Evolutionary conservation across 768 basidiomycete species (phyloP).

Genomic region (Trametopsis cervina): DNA sequence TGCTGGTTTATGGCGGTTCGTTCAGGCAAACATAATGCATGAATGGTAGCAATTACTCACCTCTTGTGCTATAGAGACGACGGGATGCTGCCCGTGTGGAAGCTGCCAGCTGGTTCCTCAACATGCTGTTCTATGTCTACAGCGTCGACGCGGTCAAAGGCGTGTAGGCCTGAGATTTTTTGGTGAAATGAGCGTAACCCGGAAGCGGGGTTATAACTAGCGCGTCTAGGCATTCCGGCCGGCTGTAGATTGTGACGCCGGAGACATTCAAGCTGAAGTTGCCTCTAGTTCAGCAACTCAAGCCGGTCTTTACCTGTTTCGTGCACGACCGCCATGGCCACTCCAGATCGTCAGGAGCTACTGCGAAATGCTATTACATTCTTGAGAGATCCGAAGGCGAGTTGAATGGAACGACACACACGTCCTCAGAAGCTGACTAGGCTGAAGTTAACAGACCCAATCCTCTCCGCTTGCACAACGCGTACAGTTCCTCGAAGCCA

Average conservation of each 20-base stretch:
- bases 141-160: constrained; percentile 9
- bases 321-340: constrained; percentile 29
- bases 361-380: constrained; percentile 80
- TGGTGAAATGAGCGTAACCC: constrained; percentile 5
- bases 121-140: constrained; percentile 30
- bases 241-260: not conserved
- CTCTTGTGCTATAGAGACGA: constrained; percentile 37
- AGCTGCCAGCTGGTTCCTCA: constrained; percentile 39
- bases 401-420: constrained; percentile 7
- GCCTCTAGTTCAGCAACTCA: constrained; percentile 1
- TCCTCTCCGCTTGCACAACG: constrained; percentile 76
- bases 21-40: not conserved
- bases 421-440: constrained; percentile 7
- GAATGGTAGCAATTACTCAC: constrained; percentile 23
- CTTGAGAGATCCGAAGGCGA: constrained; percentile 76
- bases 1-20: constrained; percentile 7
- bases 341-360: constrained; percentile 63
- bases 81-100: constrained; percentile 40
- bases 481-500: constrained; percentile 91
- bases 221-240: constrained; percentile 7
- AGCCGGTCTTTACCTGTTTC: not conserved
- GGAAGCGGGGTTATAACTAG: constrained; percentile 7
- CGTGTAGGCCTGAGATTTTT: constrained; percentile 8
- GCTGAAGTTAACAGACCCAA: constrained; percentile 45
- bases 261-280: not conserved